Conservation (phyloP, 306 rosid genomes). For the Calophaca sinica region DNA sequence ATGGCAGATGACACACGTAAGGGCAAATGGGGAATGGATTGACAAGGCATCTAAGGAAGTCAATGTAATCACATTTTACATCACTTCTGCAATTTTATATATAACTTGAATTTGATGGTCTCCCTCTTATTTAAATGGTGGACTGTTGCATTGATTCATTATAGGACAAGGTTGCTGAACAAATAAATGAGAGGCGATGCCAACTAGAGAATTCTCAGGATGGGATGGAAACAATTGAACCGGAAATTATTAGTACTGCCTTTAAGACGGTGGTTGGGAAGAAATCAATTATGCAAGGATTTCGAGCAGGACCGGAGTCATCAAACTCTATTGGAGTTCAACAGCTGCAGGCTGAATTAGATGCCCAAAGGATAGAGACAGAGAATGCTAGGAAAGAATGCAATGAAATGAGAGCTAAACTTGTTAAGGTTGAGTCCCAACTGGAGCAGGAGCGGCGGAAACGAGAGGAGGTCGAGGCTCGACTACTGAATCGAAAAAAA, state of each 20-base stretch:
- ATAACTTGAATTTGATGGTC: constrained; percentile 31
- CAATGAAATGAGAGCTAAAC: constrained; percentile 46
- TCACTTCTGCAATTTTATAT: constrained; percentile 2
- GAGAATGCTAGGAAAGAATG: constrained; percentile 47
- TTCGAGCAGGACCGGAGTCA: constrained; percentile 17
- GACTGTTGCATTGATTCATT: constrained; percentile 11
- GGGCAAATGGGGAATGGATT: constrained; percentile 56
- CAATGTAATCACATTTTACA: constrained; percentile 41
- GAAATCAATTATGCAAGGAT: constrained; percentile 39
- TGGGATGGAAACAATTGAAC: constrained; percentile 35
- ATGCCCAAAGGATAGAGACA: constrained; percentile 47
- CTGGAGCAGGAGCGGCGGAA: constrained; percentile 47
- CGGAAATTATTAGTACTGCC: constrained; percentile 47
- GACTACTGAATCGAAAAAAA: constrained; percentile 43
- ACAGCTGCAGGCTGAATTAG: constrained; percentile 47
- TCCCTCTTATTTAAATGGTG: neutral
- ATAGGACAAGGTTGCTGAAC: constrained; percentile 51
- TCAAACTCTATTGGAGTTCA: constrained; percentile 12
- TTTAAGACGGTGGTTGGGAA: constrained; percentile 49
- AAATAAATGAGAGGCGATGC: constrained; percentile 35
- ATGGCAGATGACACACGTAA: constrained; percentile 57
- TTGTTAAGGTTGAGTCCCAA: constrained; percentile 48
- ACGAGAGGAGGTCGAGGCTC: constrained; percentile 43
- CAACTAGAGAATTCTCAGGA: constrained; percentile 35
- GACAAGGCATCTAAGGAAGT: constrained; percentile 52